Base-by-base conservation (phyloP, 2,329 filamentous ascomycete genomes). In the Cyphellophora europaea region DNA sequence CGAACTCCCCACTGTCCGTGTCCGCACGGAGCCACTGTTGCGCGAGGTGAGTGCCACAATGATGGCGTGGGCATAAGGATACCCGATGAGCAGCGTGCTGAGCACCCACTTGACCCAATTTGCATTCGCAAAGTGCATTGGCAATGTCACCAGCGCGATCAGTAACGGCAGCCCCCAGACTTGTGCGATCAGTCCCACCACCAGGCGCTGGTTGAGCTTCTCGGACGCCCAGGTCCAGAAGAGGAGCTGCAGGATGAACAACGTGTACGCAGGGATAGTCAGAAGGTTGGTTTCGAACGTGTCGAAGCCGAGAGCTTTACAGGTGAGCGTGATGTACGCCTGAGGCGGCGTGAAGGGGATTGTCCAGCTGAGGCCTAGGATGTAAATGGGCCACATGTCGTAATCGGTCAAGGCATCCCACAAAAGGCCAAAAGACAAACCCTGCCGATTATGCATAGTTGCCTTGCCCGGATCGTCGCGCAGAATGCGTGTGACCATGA, bases 11-110 rank as follows among this genome's bases (percentile, higher is more conserved):
- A 82, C 73, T 2, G 77, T 73, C 5, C 77, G 62, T 5, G 71
- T 74, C 8, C 76, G 64, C 6, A 82, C 74, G 1, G 69, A 65
- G 42, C 77, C 75, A 2, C 74, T 70, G 49, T 81, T 82, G 33
- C 74, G 66, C 3, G 72, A 75, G 2, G 69, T 76, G 54, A 74
- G 71, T 0, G 67, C 74, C 0, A 79, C 75, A 2, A 75, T 55
- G 18, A 79, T 71, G 0, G 75, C 72, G 48, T 79, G 67, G 42
- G 60, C 68, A 47, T 76, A 76, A 0, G 72, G 72, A 37, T 74
- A 72, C 0, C 66, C 66, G 1, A 72, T 53, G 1, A 75, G 49
- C 0, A 66, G 55, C 0, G 62, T 69, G 5, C 70, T 57, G 0
- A 74, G 48, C 0, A 61, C 64, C 40, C 69, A 77, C 0, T 67